phyloP scores from a whole-genome alignment of 78 protist species.

The Dictyostelium brefeldianum region DNA sequence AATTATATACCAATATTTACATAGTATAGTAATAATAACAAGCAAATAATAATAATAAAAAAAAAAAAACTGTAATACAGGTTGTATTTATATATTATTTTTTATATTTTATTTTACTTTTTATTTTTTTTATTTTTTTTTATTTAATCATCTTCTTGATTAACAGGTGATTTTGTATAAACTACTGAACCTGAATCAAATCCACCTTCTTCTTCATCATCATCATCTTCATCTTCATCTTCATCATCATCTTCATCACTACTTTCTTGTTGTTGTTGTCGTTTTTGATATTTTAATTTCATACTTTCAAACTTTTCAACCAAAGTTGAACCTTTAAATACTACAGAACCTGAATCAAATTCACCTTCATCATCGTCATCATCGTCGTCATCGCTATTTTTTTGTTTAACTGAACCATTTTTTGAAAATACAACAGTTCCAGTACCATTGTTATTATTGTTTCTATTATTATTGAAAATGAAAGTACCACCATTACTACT shows the following conservation, averaged over 20 bases:
- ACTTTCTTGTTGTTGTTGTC: constrained; percentile 18
- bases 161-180: constrained; percentile 35
- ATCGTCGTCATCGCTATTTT: neutral
- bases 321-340: constrained; percentile 33
- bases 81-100: neutral
- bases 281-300: constrained; percentile 43
- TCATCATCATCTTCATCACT: constrained; percentile 27
- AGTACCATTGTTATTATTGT: neutral
- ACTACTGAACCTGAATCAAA: constrained; percentile 71
- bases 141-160: neutral
- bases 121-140: neutral
- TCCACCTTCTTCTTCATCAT: constrained; percentile 24
- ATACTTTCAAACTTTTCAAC: constrained; percentile 27
- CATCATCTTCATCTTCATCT: constrained; percentile 18
- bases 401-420: neutral
- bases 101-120: neutral
- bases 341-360: constrained; percentile 33
- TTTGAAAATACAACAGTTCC: constrained; percentile 74
- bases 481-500: constrained; percentile 44
- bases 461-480: constrained; percentile 4
- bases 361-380: constrained; percentile 29
- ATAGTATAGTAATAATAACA: neutral
- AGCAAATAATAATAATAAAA: neutral
- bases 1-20: neutral
- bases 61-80: neutral